Evolutionary conservation across 352 stramenopile species (phyloP), one percentile per base, ranked within the genome.

Genomic region (Bremia lactucae): DNA sequence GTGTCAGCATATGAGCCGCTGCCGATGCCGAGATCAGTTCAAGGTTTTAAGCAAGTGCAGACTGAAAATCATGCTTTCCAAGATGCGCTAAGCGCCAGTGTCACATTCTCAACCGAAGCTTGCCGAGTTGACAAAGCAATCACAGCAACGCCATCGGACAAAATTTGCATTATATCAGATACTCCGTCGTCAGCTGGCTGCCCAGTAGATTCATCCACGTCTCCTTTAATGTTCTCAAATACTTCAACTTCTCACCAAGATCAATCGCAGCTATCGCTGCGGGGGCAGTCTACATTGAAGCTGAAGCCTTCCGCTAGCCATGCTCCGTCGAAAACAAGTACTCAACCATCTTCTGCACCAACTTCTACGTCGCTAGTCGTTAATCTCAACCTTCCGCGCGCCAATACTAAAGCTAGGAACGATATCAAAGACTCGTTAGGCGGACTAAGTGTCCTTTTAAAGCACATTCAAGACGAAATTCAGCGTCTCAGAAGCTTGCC

Each of bases 381-480:
- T n/a, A 45, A 19, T 10, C 24, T 24, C 8, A 42, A 43, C 6
- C 15, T 31, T 3, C 42, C 24, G 45, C 36, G 22, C n/a, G 23
- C 24, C 25, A 31, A 34, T 16, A 31, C 26, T 13, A n/a, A 21
- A 6, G 14, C 19, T 9, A 20, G 26, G 9, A 25, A 16, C 15
- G 37, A 4, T 8, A 3, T 31, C 5, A 20, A 11, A 4, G 9
- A 36, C n/a, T 23, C n/a, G 24, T 13, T 13, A 40, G 35, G 36
- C 14, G 14, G 36, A 18, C 22, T 65, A 16, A 21, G 11, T 9
- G 42, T 28, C 13, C 34, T 68, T 10, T 26, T 59, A 13, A 39
- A 47, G 18, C 44, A 21, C 10, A 40, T 66, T 25, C 44, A 66
- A 50, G 35, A 50, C 24, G 55, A 66, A 40, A 63, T 70, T 49